phyloP scores from a whole-genome alignment of 163 green algal genomes.

The Prototheca wickerhamii region DNA sequence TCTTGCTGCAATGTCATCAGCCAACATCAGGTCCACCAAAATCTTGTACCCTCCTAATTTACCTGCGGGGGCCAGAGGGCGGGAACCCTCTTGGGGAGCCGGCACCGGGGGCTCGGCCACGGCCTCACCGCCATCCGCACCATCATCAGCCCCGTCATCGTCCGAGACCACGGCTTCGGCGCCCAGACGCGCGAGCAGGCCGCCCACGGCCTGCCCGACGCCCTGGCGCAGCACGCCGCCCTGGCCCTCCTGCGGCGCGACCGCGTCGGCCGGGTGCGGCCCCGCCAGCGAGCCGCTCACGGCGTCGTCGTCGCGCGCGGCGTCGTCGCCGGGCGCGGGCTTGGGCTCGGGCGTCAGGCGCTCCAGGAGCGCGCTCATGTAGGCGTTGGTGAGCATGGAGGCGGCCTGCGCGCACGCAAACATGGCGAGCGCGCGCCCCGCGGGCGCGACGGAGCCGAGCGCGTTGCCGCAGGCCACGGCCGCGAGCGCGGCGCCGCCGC shows the following conservation, averaged over 20 bases:
- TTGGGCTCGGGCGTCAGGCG: conserved; percentile 1
- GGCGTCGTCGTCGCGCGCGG: not conserved
- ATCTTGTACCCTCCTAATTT: too few species aligned
- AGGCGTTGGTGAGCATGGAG: conserved; percentile 8
- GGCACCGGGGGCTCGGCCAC: conserved; percentile 11
- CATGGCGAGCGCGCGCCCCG: conserved; percentile 8
- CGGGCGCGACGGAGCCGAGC: conserved; percentile 15
- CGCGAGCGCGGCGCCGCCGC: conserved; percentile 4
- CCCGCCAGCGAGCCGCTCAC: not conserved
- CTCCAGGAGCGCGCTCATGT: conserved; percentile 14
- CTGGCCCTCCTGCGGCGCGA: not conserved
- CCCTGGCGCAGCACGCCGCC: not conserved
- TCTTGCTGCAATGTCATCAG: not conserved
- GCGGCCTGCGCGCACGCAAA: conserved; percentile 6
- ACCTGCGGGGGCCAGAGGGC: too few species aligned
- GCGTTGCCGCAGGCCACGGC: conserved; percentile 17
- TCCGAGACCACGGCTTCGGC: not conserved
- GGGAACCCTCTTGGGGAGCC: conserved; percentile 13
- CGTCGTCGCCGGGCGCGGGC: too few species aligned
- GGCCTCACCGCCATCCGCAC: not conserved
- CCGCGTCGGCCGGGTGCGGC: not conserved
- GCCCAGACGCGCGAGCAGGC: not conserved
- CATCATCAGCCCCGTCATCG: not conserved
- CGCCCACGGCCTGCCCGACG: not conserved
- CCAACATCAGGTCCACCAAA: too few species aligned